Base-by-base conservation (phyloP, 768 basidiomycete species). In the Rickenella mellea region DNA sequence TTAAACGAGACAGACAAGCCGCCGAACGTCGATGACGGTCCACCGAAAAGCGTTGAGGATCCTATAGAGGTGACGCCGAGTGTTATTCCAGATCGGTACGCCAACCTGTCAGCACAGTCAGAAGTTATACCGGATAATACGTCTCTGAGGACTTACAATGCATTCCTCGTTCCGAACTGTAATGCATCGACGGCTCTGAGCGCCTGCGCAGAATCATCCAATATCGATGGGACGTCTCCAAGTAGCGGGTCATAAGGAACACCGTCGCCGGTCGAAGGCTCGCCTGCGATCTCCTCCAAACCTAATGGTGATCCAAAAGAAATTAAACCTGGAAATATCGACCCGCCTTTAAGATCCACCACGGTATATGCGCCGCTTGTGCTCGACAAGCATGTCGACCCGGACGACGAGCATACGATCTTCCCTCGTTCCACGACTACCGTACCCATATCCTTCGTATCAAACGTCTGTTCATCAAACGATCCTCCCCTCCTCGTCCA, bases 231-330 rank as follows among this genome's bases (percentile, higher is more conserved):
- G 41, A 74, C 55, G 19, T 56, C n/a, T 46, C 48, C 25, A 65
- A 55, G 19, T 52, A 80, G 55, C 22, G 81, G 72, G 46, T 83
- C 82, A 39, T 66, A 68, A 8, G 76, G 66, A 1, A 51, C 43
- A 2, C 88, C 89, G 55, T 91, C 85, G 29, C 65, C 72, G 0
- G 87, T 90, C 2, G 77, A 77, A 9, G 69, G 60, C 57, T 91
- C 90, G 36, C 67, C 58, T 24, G 65, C 55, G 21, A 92, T 89
- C 50, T 84, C 77, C 42, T 74, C 68, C 41, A 88, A 55, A 1
- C 88, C 89, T 6, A 93, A 58, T 9, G 73, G 67, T 20, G 81
- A 71, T 1, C 89, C 89, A 47, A 76, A 87, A 2, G 80, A 74
- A 11, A 81, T 71, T 37, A 90, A 59, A 1, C 79, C 83, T 2